Evolutionary conservation across 306 rosid genomes (phyloP).

Genomic region (Malus orientalis): DNA sequence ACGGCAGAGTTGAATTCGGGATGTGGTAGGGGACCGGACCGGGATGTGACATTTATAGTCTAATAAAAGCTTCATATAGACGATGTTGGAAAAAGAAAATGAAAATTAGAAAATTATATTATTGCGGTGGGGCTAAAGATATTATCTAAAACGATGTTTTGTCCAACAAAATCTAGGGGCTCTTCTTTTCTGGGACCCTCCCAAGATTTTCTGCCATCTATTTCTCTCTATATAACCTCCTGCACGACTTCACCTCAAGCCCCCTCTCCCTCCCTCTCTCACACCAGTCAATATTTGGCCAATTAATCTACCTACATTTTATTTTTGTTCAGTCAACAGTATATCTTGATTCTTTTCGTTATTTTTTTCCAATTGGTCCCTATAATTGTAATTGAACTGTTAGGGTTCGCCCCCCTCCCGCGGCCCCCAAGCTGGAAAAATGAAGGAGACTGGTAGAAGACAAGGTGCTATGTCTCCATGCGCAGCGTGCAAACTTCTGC

Average conservation of each 20-base stretch:
- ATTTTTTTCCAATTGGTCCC: neutral
- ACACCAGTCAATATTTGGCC: neutral
- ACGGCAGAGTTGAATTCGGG: too few relatives aligned
- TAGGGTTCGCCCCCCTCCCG: too few relatives aligned
- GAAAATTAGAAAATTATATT: neutral
- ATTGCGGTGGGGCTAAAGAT: constrained; percentile 65
- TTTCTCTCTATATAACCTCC: constrained; percentile 45
- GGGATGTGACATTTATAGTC: neutral
- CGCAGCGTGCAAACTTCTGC: constrained; percentile 92
- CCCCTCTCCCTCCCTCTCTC: constrained; percentile 5
- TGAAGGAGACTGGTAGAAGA: constrained; percentile 79
- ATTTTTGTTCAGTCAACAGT: neutral
- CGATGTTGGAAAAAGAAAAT: neutral
- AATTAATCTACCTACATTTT: neutral
- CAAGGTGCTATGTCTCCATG: constrained; percentile 85
- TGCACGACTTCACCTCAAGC: constrained; percentile 11
- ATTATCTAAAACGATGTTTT: constrained; percentile 55
- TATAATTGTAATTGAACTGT: neutral
- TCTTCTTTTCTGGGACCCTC: constrained; percentile 71
- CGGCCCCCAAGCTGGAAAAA: neutral
- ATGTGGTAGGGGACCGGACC: too few relatives aligned
- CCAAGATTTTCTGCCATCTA: constrained; percentile 48
- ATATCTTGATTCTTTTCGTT: neutral
- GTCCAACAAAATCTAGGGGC: constrained; percentile 57
- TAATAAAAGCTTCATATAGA: neutral